Evolutionary conservation across 331 rosid genomes (phyloP).

Genomic region (Prunus yedoensis): DNA sequence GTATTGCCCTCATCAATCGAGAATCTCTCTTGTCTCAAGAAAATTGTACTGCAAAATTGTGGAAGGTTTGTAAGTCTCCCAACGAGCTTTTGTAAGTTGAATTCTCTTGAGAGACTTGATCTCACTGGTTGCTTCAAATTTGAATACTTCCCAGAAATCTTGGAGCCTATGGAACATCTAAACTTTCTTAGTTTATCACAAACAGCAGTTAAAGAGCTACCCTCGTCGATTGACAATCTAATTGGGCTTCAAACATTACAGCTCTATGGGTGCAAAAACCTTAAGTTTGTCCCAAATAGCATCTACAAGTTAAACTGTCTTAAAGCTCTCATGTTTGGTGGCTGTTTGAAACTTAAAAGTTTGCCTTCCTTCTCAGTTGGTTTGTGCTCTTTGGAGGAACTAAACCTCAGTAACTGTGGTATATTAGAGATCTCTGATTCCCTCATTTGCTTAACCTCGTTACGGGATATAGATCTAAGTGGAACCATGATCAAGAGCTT

Average conservation of each 20-base stretch:
- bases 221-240: not conserved
- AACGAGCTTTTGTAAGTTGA: not conserved
- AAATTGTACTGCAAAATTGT: not conserved
- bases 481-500: slow-evolving; percentile 24
- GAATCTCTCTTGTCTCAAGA: not conserved
- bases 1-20: not conserved
- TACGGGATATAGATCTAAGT: slow-evolving; percentile 18
- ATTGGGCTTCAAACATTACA: not conserved
- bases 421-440: slow-evolving; percentile 28
- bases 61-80: not conserved
- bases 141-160: not conserved
- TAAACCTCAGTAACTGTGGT: not conserved
- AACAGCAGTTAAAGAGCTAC: not conserved
- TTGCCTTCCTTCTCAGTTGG: slow-evolving; percentile 5
- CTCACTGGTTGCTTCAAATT: not conserved
- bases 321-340: slow-evolving; percentile 17
- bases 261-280: not conserved
- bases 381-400: slow-evolving; percentile 20
- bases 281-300: not conserved
- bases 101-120: not conserved
- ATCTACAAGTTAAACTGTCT: slow-evolving; percentile 9
- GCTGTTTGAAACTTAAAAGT: slow-evolving; percentile 21
- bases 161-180: not conserved
- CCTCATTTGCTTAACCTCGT: slow-evolving; percentile 27
- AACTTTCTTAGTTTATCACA: not conserved